Conservation (phyloP, 176 grass and related monocot genomes). For the Oryza meyeriana region DNA sequence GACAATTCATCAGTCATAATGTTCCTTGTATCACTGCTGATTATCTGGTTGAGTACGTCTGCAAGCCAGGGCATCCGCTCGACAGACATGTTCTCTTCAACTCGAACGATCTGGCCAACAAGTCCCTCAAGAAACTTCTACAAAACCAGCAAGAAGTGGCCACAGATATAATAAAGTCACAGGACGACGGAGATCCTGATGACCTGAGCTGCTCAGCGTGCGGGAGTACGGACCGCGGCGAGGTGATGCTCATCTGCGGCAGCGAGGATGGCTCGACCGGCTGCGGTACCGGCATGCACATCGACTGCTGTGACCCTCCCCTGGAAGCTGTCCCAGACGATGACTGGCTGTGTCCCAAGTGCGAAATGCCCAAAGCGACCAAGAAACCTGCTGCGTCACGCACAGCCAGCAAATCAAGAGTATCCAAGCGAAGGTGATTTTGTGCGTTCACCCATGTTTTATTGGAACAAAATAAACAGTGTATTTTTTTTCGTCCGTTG, state of each 20-base stretch:
- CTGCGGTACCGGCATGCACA: conserved; percentile 76
- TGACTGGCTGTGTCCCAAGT: conserved; percentile 73
- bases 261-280: conserved; percentile 48
- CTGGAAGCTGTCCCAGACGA: conserved; percentile 56
- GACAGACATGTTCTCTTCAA: conserved; percentile 73
- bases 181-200: conserved; percentile 15
- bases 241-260: conserved; percentile 87
- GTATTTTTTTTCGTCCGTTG: not conserved
- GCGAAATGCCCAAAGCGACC: conserved; percentile 11
- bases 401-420: conserved; percentile 7
- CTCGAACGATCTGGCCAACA: conserved; percentile 49
- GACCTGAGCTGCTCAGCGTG: conserved; percentile 57
- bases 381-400: conserved; percentile 10
- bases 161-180: not conserved
- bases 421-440: conserved; percentile 30
- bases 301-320: conserved; percentile 77
- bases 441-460: not conserved
- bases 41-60: conserved; percentile 79
- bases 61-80: conserved; percentile 62
- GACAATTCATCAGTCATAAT: conserved; percentile 56
- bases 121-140: conserved; percentile 52
- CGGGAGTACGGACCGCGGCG: conserved; percentile 45
- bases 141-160: conserved; percentile 52
- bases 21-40: conserved; percentile 67
- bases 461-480: not conserved